Evolutionary conservation across 768 basidiomycete genomes (phyloP), one percentile per base, ranked within the genome.

Genomic region (Saitozyma podzolica): DNA sequence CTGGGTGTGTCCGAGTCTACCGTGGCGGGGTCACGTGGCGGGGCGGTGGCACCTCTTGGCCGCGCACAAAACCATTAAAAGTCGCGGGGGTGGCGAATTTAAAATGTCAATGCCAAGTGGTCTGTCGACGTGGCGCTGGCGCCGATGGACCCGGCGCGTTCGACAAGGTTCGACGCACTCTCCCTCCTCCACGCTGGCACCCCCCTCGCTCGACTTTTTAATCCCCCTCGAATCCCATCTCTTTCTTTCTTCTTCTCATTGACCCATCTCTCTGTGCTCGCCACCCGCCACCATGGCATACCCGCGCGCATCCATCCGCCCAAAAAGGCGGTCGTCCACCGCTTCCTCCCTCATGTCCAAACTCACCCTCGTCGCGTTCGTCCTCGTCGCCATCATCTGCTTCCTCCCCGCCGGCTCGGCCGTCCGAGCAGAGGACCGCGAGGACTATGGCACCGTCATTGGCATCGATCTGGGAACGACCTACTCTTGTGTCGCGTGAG

Each of bases 401-500:
- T 82, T 92, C 67, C 86, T 85, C 73, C 88, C 90, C 16, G 82
- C 84, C 45, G 82, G 83, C 40, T 85, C 84, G 58, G 82, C 80
- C 55, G 91, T 90, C 50, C 86, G 89, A 68, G 88, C 87, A 42
- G 80, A 80, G 43, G 82, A 82, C 67, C 82, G 84, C 61, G 85
- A 85, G 68, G 89, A 93, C 74, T 93, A 90, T 80, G 92, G 93
- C 60, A 89, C 89, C 43, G 92, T 95, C 45, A 95, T 95, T 78
- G 93, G 41, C 70, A 56, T 75, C 89, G 92, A 95, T 84, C 83
- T 95, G 82, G 92, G 92, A 82, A 96, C 92, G 54, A 92, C 90
- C 71, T 92, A 96, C 83, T 96, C 93, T 67, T 96, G 93, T 83
- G 94, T 97, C 74, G 93, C 90, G 91, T 91, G 65, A 80, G 89